Evolutionary conservation across 1,284 basidiomycete species (phyloP).

Genomic region (Cutaneotrichosporon daszewskae): DNA sequence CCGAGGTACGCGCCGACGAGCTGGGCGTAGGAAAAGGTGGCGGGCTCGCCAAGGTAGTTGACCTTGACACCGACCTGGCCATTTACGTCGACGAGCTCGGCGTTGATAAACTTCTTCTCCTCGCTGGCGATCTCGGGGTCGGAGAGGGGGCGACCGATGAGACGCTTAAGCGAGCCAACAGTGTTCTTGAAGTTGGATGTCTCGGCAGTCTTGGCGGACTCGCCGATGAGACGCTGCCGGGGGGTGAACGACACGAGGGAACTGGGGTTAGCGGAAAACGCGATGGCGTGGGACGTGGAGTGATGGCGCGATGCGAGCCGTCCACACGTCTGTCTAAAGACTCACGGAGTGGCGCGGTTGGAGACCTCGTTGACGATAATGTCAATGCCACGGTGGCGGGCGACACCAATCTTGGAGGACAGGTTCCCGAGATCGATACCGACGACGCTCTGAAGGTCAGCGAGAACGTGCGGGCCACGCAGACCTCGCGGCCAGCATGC

Average conservation of each 20-base stretch:
- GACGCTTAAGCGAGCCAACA: slow-evolving; percentile 79
- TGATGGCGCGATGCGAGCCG: slow-evolving; percentile 1
- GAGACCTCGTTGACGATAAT: slow-evolving; percentile 94
- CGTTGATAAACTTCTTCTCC: slow-evolving; percentile 85
- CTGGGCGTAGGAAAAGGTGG: slow-evolving; percentile 75
- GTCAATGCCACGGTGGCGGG: slow-evolving; percentile 86
- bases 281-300: neutral
- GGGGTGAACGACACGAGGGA: slow-evolving; percentile 87
- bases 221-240: slow-evolving; percentile 81
- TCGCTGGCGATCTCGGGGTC: slow-evolving; percentile 72
- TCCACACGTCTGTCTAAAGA: slow-evolving; percentile 6
- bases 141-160: slow-evolving; percentile 67
- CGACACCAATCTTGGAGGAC: slow-evolving; percentile 89
- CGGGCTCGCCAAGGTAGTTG: slow-evolving; percentile 73
- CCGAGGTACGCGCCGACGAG: slow-evolving; percentile 78
- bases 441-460: slow-evolving; percentile 57
- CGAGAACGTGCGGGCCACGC: neutral
- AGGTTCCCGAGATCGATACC: slow-evolving; percentile 87
- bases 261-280: slow-evolving; percentile 50
- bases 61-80: slow-evolving; percentile 81
- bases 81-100: slow-evolving; percentile 70
- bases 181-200: slow-evolving; percentile 98
- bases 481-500: slow-evolving; percentile 3
- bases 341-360: slow-evolving; percentile 86
- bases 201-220: slow-evolving; percentile 90